Percentiles rank a stretch among this genome's conserved stretches.
phyloP scores from a whole-genome alignment of 345 rosid genomes.

The Hibiscus mutabilis region DNA sequence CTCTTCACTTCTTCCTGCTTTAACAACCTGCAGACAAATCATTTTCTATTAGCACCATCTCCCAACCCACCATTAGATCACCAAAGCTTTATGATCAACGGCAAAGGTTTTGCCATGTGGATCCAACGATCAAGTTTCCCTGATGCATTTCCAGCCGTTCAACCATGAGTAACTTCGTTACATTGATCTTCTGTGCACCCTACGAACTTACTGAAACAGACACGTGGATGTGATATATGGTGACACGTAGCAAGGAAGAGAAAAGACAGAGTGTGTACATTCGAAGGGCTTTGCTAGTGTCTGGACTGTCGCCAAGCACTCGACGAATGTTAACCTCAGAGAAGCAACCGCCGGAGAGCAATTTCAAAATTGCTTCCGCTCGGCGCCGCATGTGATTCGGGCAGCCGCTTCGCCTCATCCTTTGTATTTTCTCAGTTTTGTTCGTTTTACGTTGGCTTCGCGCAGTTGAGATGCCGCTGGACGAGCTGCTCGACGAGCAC shows the following conservation, averaged over 20 bases:
- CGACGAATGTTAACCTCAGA: conserved; percentile 71
- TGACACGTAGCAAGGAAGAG: not conserved
- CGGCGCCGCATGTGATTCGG: conserved; percentile 44
- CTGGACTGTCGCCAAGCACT: conserved; percentile 85
- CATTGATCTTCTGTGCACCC: not conserved
- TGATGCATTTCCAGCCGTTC: too few species aligned
- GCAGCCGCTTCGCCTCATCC: conserved; percentile 27
- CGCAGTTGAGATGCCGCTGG: conserved; percentile 43
- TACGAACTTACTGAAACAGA: not conserved
- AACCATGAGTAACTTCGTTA: not conserved
- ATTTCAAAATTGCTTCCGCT: conserved; percentile 68
- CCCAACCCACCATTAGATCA: too few species aligned
- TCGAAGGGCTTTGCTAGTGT: conserved; percentile 97
- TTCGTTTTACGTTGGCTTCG: conserved; percentile 16
- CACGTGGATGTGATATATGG: not conserved
- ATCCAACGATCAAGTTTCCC: too few species aligned
- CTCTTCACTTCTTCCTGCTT: conserved; percentile 59
- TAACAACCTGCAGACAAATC: conserved; percentile 42
- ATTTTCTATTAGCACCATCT: too few species aligned
- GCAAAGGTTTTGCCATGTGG: not conserved
- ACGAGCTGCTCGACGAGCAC: conserved; percentile 46
- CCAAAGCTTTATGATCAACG: not conserved
- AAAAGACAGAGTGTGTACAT: conserved; percentile 35
- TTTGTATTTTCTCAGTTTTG: conserved; percentile 16
- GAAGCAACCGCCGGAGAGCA: conserved; percentile 56